Base-by-base conservation (phyloP, 2,329 filamentous ascomycete species). In the Botrytis medusae region DNA sequence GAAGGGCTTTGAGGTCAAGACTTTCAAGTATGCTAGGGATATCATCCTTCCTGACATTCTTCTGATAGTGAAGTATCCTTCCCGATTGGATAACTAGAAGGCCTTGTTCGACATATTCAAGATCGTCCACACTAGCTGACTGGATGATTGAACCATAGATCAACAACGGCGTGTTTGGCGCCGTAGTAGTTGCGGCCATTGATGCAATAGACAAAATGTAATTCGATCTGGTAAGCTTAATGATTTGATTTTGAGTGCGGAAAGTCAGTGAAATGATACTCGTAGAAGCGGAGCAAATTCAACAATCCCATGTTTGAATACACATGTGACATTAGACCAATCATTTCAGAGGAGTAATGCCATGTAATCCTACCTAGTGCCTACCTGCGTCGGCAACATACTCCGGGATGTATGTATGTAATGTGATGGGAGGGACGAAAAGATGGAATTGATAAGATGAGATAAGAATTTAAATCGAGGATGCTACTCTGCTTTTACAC, bases 101-200 rank as follows among this genome's bases (percentile, higher is more conserved):
- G 16, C 54, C 74, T 32, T 65, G 63, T 46, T 74, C 65, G 34
- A 73, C 67, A 51, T 72, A 67, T 18, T 75, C 74, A 59, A 72
- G 42, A 25, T 57, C n/a, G 25, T 70, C 37, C 18, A 67, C 44
- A 29, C 64, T 61, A 37, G 69, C 42, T 12, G 74, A 74, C 44
- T 75, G 74, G 29, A 75, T 74, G 37, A 75, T 34, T 46, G 72
- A 64, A 44, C 74, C 74, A 61, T 71, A 63, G 54, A 75, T 54
- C 1, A 69, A 42, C 18, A 74, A 67, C 1, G 70, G 71, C 9
- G 73, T n/a, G 32, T 67, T 68, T 57, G 72, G 65, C 29, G 44
- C 69, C 29, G 51, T 18, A 18, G 32, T 29, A 65, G 14, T 67
- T 29, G 70, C 51, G 14, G 51, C 34, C 70, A 72, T 72, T 67